Percentiles rank a stretch among this genome's conserved stretches.
phyloP scores from a whole-genome alignment of 805 yeast species.

The Suhomyces sp. region DNA sequence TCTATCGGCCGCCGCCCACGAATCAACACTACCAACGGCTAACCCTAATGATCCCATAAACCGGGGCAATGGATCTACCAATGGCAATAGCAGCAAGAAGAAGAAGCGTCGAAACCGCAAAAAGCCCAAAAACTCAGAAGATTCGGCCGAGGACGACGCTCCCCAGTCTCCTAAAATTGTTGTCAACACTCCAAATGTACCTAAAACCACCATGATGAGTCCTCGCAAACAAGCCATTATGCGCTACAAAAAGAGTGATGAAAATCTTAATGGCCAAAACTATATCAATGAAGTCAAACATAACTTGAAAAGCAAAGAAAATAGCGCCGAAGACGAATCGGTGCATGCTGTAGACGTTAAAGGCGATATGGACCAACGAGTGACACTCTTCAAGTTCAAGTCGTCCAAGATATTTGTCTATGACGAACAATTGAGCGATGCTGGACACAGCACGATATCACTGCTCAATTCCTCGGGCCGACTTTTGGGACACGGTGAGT shows the following conservation, averaged over 20 bases:
- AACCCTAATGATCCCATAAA: not conserved
- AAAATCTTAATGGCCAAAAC: constrained; percentile 15
- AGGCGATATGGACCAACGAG: constrained; percentile 34
- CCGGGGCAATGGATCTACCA: not conserved
- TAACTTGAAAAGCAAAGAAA: constrained; percentile 15
- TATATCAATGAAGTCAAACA: constrained; percentile 29
- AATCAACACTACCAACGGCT: not conserved
- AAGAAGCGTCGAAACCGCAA: constrained; percentile 2
- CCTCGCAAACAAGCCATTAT: constrained; percentile 40
- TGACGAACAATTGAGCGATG: constrained; percentile 29
- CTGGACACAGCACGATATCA: constrained; percentile 6
- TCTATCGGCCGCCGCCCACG: not conserved
- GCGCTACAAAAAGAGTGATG: constrained; percentile 35
- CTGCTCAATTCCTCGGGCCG: constrained; percentile 41
- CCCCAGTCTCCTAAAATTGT: not conserved
- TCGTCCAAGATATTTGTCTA: constrained; percentile 35
- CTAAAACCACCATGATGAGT: constrained; percentile 15
- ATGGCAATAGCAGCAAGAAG: not conserved
- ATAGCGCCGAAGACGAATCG: constrained; percentile 8
- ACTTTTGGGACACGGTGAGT: constrained; percentile 57
- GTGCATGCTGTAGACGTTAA: constrained; percentile 5
- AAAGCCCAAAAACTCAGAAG: not conserved
- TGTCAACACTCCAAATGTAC: not conserved
- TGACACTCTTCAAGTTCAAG: constrained; percentile 31
- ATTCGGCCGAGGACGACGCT: not conserved